phyloP scores from a whole-genome alignment of 805 yeast genomes.

The Pichia californica region DNA sequence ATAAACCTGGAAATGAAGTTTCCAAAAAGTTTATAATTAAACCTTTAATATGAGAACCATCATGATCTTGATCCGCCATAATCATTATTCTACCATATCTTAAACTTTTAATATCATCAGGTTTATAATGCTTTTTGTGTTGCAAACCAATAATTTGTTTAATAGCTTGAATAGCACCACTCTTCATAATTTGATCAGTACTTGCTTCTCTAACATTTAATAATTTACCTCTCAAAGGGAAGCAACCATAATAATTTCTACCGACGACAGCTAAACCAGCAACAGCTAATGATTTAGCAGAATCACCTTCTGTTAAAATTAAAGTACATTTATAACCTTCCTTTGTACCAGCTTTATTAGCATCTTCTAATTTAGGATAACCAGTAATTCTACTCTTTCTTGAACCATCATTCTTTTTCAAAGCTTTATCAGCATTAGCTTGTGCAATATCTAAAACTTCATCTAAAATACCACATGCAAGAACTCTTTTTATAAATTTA shows the following conservation, averaged over 20 bases:
- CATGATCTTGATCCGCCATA: slow-evolving; percentile 99
- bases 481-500: slow-evolving; percentile 62
- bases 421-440: slow-evolving; percentile 79
- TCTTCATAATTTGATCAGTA: slow-evolving; percentile 89
- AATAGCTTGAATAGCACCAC: slow-evolving; percentile 90
- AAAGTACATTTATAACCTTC: slow-evolving; percentile 91
- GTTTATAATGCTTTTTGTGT: slow-evolving; percentile 72
- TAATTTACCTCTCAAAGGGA: slow-evolving; percentile 91
- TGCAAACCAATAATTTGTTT: slow-evolving; percentile 94
- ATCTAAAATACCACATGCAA: slow-evolving; percentile 67
- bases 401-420: slow-evolving; percentile 84
- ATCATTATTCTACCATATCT: slow-evolving; percentile 97
- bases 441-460: slow-evolving; percentile 78
- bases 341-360: slow-evolving; percentile 90
- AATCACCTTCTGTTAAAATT: slow-evolving; percentile 94
- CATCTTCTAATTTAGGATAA: slow-evolving; percentile 87
- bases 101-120: slow-evolving; percentile 58
- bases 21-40: slow-evolving; percentile 88
- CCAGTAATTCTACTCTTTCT: slow-evolving; percentile 82
- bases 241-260: slow-evolving; percentile 90
- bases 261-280: slow-evolving; percentile 94
- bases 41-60: slow-evolving; percentile 97
- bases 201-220: slow-evolving; percentile 95
- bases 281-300: slow-evolving; percentile 87
- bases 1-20: slow-evolving; percentile 87